Percentiles rank a stretch among this genome's conserved stretches.
These are phyloP conservation scores for Lonicera japonica DNA, from an alignment of 129 eudicot genomes.

Conservation along the genomic window DNA sequence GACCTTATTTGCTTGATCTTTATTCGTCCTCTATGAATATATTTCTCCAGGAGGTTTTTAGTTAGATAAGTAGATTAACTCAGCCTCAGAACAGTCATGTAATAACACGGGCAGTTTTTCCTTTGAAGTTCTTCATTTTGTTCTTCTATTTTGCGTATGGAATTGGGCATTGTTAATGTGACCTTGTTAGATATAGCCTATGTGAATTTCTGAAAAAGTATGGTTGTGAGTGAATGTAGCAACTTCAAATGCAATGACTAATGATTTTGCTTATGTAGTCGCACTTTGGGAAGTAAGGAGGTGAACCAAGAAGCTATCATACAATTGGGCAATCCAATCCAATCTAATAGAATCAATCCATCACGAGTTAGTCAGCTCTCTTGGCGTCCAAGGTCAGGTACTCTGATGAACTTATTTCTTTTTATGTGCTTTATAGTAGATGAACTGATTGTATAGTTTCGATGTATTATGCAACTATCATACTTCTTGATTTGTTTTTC, in stretches of 20 bases:
- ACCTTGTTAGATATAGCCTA: no score
- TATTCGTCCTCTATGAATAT: background rate
- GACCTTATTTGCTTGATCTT: no score
- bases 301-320: slow-evolving; percentile 25
- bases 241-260: slow-evolving; percentile 1
- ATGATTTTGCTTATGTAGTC: slow-evolving; percentile 28
- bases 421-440: background rate
- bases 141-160: background rate
- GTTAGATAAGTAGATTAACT: no score
- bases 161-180: no score
- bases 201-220: no score
- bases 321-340: slow-evolving; percentile 24
- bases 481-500: background rate
- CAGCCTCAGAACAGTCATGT: no score
- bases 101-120: background rate
- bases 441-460: slow-evolving; percentile 1
- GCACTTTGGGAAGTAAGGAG: slow-evolving; percentile 45
- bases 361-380: slow-evolving; percentile 61
- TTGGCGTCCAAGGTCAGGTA: slow-evolving; percentile 98
- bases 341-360: slow-evolving; percentile 42
- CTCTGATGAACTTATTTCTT: slow-evolving; percentile 18
- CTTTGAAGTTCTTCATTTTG: background rate
- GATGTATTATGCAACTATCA: background rate
- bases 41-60: no score
- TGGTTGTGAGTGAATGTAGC: background rate